Conservation (phyloP, 352 stramenopile genomes). For the Phytophthora melonis region DNA sequence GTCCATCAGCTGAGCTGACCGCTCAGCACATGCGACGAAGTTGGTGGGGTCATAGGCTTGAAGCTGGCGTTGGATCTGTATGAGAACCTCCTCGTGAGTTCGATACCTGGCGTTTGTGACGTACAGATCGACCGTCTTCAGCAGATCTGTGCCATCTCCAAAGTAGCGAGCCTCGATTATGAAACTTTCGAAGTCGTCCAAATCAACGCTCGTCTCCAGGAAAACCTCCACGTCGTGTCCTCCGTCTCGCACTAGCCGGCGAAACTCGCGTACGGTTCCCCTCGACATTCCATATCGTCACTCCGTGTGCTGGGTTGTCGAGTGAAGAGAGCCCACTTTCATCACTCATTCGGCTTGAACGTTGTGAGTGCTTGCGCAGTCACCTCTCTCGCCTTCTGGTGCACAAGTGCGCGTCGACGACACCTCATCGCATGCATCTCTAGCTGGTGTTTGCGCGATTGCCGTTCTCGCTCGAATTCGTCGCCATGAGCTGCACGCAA, state of each 20-base stretch:
- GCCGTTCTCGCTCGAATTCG: constrained; percentile 19
- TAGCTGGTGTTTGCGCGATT: constrained; percentile 6
- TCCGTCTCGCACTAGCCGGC: neutral
- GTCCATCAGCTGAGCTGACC: too few relatives aligned
- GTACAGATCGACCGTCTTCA: neutral
- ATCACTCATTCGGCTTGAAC: neutral
- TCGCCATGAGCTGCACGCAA: constrained; percentile 10
- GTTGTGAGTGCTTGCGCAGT: constrained; percentile 13
- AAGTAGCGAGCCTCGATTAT: neutral
- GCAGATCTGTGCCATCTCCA: neutral
- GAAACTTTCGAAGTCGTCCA: neutral
- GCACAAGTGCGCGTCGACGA: constrained; percentile 31
- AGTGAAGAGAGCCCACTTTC: neutral
- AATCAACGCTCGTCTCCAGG: neutral
- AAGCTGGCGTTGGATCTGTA: neutral
- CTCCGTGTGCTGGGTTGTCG: neutral
- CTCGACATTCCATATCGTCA: neutral
- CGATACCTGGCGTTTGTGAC: neutral
- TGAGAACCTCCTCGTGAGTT: neutral
- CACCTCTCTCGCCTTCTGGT: constrained; percentile 28
- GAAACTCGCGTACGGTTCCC: neutral
- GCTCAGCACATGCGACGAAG: neutral
- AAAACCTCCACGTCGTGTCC: neutral
- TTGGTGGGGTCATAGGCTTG: neutral
- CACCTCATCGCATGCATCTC: constrained; percentile 18